These are phyloP conservation scores for Fraxinus platypoda DNA, from an alignment of 305 asterid genomes.

Conservation along the genomic window DNA sequence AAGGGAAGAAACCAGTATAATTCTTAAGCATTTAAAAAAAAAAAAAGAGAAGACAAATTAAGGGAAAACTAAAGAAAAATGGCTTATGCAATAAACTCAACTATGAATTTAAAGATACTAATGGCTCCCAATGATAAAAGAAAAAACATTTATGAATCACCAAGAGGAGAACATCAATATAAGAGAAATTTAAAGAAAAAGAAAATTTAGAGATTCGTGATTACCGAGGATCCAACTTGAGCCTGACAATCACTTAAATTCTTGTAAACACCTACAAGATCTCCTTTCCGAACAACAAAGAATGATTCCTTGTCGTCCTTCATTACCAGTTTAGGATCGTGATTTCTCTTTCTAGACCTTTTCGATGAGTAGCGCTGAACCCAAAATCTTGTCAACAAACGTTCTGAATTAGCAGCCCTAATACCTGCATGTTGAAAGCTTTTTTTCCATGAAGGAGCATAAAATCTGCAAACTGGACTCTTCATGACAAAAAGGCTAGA, in stretches of 20 bases:
- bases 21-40: neutral
- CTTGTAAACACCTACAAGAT: conserved; percentile 82
- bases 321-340: conserved; percentile 45
- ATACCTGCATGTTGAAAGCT: conserved; percentile 36
- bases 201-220: conserved; percentile 12
- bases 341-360: conserved; percentile 38
- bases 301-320: conserved; percentile 89
- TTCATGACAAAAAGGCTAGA: conserved; percentile 35
- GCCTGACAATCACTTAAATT: conserved; percentile 92
- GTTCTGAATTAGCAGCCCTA: conserved; percentile 36
- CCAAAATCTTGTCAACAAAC: conserved; percentile 38
- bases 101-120: neutral
- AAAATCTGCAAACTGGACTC: conserved; percentile 37
- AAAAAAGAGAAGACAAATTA: too few relatives aligned
- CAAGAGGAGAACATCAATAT: neutral
- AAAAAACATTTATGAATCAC: neutral
- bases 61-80: neutral
- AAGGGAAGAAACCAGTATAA: neutral
- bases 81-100: neutral
- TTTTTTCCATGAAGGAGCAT: conserved; percentile 39
- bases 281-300: conserved; percentile 94
- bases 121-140: neutral
- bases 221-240: conserved; percentile 96
- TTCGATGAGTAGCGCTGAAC: conserved; percentile 52
- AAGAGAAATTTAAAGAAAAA: neutral